Conservation (phyloP, 257 asterid species). For the Buddleja alternifolia region DNA sequence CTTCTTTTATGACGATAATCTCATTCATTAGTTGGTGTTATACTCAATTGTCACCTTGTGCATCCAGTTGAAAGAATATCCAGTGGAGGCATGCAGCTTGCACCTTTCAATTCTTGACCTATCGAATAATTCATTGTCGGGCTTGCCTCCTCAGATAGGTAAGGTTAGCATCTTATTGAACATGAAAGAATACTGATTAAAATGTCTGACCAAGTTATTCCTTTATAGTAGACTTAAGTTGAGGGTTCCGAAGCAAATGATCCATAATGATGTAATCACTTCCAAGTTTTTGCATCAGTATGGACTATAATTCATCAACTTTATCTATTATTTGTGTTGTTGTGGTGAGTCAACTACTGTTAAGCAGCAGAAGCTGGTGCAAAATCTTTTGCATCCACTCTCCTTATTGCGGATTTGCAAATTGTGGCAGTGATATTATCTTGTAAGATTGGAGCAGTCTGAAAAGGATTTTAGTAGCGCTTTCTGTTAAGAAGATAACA, state of each 20-base stretch:
- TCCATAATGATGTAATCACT: slow-evolving; percentile 9
- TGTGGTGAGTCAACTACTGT: slow-evolving; percentile 14
- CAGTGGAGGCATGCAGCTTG: slow-evolving; percentile 88
- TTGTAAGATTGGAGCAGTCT: slow-evolving; percentile 17
- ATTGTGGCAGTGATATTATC: slow-evolving; percentile 13
- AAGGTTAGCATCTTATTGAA: slow-evolving; percentile 52
- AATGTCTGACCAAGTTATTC: slow-evolving; percentile 11
- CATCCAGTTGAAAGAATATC: slow-evolving; percentile 87
- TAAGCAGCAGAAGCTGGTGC: slow-evolving; percentile 7
- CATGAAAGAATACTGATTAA: slow-evolving; percentile 10
- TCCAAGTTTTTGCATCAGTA: not conserved
- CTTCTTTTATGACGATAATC: slow-evolving; percentile 20
- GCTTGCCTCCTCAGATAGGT: slow-evolving; percentile 96
- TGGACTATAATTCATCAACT: not conserved
- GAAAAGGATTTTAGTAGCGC: not conserved
- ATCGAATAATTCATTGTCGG: slow-evolving; percentile 89
- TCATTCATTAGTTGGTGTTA: slow-evolving; percentile 27
- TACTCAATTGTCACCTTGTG: slow-evolving; percentile 26
- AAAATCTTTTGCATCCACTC: slow-evolving; percentile 17
- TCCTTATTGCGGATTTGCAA: not conserved
- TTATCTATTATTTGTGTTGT: not conserved
- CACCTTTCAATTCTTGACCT: slow-evolving; percentile 82
- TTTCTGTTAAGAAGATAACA: not conserved
- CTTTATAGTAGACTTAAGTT: slow-evolving; percentile 12
- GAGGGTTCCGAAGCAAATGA: not conserved